Evolutionary conservation across 2,329 filamentous ascomycete species (phyloP), one percentile per base, ranked within the genome.

Genomic region (Colletotrichum acutatum): DNA sequence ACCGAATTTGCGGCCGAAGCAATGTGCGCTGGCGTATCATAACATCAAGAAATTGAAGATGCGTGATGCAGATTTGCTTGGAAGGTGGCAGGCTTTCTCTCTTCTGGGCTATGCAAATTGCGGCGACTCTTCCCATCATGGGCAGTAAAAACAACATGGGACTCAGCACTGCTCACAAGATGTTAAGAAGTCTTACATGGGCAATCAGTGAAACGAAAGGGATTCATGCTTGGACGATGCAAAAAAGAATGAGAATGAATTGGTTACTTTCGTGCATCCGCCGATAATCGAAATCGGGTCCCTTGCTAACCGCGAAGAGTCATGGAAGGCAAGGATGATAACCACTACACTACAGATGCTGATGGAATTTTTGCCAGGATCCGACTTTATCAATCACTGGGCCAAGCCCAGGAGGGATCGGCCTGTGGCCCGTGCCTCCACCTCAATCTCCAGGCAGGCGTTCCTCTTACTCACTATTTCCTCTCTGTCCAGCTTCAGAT

Each of bases 301-400:
- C 59, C 59, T 46, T 49, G 49, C 62, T 54, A 5, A 24, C 62
- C 7, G 42, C 42, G 42, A 2, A 19, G 6, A 14, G 19, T 24
- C 0, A 62, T 62, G 59, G 59, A 62, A 62, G 59, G 59, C 59
- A 49, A 46, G 59, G 59, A 62, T 62, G 59, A 62, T 62, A 62
- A 62, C 59, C 59, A 42, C 59, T 62, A 62, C 59, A 62, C 59
- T 62, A 62, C 42, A 42, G 42, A 49, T 62, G 59, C 59, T 7
- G 11, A n/a, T n/a, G n/a, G n/a, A n/a, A n/a, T n/a, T n/a, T n/a
- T n/a, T n/a, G n/a, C n/a, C n/a, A n/a, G n/a, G n/a, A n/a, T n/a
- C n/a, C n/a, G n/a, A n/a, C n/a, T n/a, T n/a, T n/a, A n/a, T n/a
- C n/a, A n/a, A n/a, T n/a, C 7, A 3, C 3, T 22, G 1, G 1